Percentiles rank a stretch among this genome's conserved stretches.
Evolutionary conservation across 2,329 filamentous ascomycete species (phyloP).

Genomic region (Beauveria caledonica): DNA sequence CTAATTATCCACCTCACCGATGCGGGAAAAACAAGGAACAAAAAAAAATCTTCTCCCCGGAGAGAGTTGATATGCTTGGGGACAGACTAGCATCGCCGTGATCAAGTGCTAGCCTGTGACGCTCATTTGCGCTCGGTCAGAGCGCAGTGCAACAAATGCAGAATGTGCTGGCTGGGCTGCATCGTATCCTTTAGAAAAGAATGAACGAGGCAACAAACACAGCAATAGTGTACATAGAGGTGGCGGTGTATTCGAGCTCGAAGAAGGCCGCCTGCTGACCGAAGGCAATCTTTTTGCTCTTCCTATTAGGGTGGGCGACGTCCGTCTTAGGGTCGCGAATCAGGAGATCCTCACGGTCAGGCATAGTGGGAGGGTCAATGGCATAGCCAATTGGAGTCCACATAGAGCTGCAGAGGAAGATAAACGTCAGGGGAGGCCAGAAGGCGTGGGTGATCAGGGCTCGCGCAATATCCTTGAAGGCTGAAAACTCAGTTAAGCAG

Average conservation of each 20-base stretch:
- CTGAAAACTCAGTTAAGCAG: constrained; percentile 33
- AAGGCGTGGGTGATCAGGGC: constrained; percentile 51
- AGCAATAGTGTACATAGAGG: constrained; percentile 40
- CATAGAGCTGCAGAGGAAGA: constrained; percentile 45
- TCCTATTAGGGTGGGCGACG: constrained; percentile 41
- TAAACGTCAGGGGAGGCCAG: constrained; percentile 53
- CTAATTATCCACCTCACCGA: not conserved
- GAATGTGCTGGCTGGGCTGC: not conserved
- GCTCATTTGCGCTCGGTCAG: not conserved
- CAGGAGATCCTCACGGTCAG: constrained; percentile 49
- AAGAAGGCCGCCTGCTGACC: constrained; percentile 46
- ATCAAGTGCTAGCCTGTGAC: not conserved
- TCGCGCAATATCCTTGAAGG: constrained; percentile 34
- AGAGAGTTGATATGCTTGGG: not conserved
- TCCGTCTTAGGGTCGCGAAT: constrained; percentile 45
- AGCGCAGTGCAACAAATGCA: not conserved
- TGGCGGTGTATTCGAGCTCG: constrained; percentile 44
- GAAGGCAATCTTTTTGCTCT: constrained; percentile 48
- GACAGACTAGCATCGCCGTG: not conserved
- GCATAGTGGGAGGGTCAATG: constrained; percentile 50
- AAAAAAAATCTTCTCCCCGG: not conserved
- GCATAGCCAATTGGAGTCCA: constrained; percentile 55
- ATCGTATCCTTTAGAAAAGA: constrained; percentile 5
- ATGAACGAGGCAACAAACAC: constrained; percentile 38
- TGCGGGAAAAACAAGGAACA: not conserved